Evolutionary conservation across 805 yeast genomes (phyloP).

Genomic region (Cyberlindnera samutprakarnensis): DNA sequence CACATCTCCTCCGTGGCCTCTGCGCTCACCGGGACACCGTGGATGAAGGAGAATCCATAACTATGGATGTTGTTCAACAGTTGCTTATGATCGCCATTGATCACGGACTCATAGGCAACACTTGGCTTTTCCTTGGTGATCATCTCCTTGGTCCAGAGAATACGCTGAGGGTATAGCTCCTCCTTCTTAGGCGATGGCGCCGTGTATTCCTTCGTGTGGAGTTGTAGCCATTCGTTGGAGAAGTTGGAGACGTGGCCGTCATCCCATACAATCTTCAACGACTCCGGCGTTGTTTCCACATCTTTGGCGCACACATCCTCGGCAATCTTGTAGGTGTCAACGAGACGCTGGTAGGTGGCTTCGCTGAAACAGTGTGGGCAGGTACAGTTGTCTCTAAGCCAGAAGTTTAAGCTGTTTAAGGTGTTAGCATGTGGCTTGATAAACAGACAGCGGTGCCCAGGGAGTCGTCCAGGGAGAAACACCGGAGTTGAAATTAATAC

Average conservation of each 20-base stretch:
- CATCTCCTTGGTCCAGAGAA: slow-evolving; percentile 38
- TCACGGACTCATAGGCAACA: slow-evolving; percentile 39
- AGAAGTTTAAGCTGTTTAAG: slow-evolving; percentile 26
- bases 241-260: slow-evolving; percentile 14
- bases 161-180: slow-evolving; percentile 28
- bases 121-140: slow-evolving; percentile 19
- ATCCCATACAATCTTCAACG: slow-evolving; percentile 8
- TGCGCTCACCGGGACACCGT: slow-evolving; percentile 52
- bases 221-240: slow-evolving; percentile 15
- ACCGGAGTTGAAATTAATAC: neutral
- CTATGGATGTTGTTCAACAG: slow-evolving; percentile 17
- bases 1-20: slow-evolving; percentile 52
- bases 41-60: slow-evolving; percentile 55
- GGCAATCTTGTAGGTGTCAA: slow-evolving; percentile 41
- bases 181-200: slow-evolving; percentile 26
- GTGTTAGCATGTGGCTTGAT: no score
- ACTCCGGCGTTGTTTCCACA: neutral
- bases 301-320: slow-evolving; percentile 20
- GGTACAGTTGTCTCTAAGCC: slow-evolving; percentile 63
- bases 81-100: slow-evolving; percentile 25
- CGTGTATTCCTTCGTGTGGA: slow-evolving; percentile 25
- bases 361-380: slow-evolving; percentile 47
- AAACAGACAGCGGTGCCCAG: no score
- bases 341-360: slow-evolving; percentile 50
- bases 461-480: neutral